phyloP scores from a whole-genome alignment of 2,329 filamentous ascomycete species.

The Pyricularia pennisetigena region DNA sequence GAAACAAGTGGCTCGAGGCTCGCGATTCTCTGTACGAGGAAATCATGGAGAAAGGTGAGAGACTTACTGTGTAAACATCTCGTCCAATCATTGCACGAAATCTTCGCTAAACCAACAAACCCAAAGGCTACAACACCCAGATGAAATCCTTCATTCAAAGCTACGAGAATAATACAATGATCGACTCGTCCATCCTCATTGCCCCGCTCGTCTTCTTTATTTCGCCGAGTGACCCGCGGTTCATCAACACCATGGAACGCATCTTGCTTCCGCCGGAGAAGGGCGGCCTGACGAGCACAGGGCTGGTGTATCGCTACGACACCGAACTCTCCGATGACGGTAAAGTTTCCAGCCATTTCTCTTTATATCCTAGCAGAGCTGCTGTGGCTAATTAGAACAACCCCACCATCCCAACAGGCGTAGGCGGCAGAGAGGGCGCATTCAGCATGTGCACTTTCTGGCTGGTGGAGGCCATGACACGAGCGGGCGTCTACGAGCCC shows the following conservation, averaged over 20 bases:
- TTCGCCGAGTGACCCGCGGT: constrained; percentile 65
- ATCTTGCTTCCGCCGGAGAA: constrained; percentile 66
- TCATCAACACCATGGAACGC: constrained; percentile 60
- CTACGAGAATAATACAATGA: constrained; percentile 59
- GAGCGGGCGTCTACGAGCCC: constrained; percentile 54
- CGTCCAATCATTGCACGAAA: neutral
- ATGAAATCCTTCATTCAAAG: constrained; percentile 65
- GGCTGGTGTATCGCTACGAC: constrained; percentile 68
- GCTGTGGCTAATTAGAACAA: neutral
- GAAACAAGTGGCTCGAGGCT: constrained; percentile 53
- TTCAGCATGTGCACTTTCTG: constrained; percentile 80
- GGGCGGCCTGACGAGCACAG: constrained; percentile 65
- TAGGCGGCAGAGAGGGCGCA: constrained; percentile 64
- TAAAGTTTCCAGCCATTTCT: constrained; percentile 21
- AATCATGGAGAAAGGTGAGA: constrained; percentile 58
- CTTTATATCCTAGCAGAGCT: neutral
- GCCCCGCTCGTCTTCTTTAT: constrained; percentile 75
- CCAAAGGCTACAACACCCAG: constrained; percentile 55
- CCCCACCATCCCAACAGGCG: constrained; percentile 34
- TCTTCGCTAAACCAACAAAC: neutral
- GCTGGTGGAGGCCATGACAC: constrained; percentile 69
- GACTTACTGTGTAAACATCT: neutral
- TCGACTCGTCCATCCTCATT: constrained; percentile 68
- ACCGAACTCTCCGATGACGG: constrained; percentile 60
- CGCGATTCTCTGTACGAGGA: constrained; percentile 64